Evolutionary conservation across 345 rosid species (phyloP).

Genomic region (Eutrema japonicum): DNA sequence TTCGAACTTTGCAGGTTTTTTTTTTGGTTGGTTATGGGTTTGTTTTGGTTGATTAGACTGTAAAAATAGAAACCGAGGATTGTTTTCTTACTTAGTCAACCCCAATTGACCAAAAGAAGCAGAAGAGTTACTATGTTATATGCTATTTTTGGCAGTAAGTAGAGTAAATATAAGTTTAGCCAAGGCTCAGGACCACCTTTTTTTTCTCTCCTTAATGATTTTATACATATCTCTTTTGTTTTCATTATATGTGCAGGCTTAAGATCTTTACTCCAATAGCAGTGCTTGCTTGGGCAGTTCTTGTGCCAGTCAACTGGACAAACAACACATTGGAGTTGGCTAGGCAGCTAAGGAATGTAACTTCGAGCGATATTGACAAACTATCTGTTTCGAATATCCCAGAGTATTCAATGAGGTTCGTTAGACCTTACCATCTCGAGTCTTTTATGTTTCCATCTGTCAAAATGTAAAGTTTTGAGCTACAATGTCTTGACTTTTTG

Average conservation of each 20-base stretch:
- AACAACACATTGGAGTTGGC: conserved; percentile 55
- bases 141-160: conserved; percentile 16
- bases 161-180: background rate
- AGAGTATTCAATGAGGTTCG: conserved; percentile 65
- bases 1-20: background rate
- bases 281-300: conserved; percentile 72
- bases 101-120: background rate
- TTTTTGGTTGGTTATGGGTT: background rate
- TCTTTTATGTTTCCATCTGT: background rate
- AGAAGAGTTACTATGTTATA: background rate
- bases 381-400: conserved; percentile 90
- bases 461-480: conserved; percentile 9
- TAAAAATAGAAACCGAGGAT: background rate
- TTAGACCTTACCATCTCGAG: conserved; percentile 2
- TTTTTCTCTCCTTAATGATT: background rate
- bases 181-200: conserved; percentile 6
- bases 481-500: conserved; percentile 7
- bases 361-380: conserved; percentile 84
- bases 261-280: conserved; percentile 88
- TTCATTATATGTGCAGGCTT: conserved; percentile 52
- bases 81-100: background rate
- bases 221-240: conserved; percentile 3
- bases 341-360: conserved; percentile 55
- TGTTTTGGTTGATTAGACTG: conserved; percentile 8
- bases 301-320: conserved; percentile 86